Evolutionary conservation across 306 rosid genomes (phyloP).

Genomic region (Biancaea sappan): DNA sequence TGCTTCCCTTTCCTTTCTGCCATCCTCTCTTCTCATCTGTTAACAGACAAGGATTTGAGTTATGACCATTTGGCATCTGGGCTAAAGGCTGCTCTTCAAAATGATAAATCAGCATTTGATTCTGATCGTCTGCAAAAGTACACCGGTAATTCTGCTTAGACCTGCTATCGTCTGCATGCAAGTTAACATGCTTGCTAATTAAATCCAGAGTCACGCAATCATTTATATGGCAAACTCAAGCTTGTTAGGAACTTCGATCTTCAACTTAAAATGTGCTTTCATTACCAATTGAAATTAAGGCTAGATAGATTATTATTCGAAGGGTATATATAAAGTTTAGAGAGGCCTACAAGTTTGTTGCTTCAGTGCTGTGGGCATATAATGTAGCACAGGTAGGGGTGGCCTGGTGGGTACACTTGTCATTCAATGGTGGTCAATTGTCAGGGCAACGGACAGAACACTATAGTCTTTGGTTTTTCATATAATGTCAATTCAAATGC

Average conservation of each 20-base stretch:
- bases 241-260: neutral
- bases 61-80: slow-evolving; percentile 87
- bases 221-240: slow-evolving; percentile 5
- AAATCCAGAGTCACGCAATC: neutral
- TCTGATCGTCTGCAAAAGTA: slow-evolving; percentile 87
- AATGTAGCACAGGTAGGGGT: neutral
- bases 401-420: neutral
- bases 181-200: neutral
- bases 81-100: slow-evolving; percentile 70
- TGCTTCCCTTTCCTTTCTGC: slow-evolving; percentile 15
- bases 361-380: neutral
- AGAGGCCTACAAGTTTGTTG: neutral
- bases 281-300: slow-evolving; percentile 19
- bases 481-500: slow-evolving; percentile 4
- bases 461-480: neutral
- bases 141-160: slow-evolving; percentile 57
- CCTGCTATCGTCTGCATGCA: slow-evolving; percentile 26
- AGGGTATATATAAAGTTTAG: neutral
- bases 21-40: slow-evolving; percentile 7
- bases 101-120: slow-evolving; percentile 82
- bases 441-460: slow-evolving; percentile 6
- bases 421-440: slow-evolving; percentile 4
- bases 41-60: slow-evolving; percentile 75
- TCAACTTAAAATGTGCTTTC: slow-evolving; percentile 7
- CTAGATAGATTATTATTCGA: neutral